Evolutionary conservation across 163 green algal genomes (phyloP), one percentile per base, ranked within the genome.

Genomic region (Coccomyxa subellipsoidea): DNA sequence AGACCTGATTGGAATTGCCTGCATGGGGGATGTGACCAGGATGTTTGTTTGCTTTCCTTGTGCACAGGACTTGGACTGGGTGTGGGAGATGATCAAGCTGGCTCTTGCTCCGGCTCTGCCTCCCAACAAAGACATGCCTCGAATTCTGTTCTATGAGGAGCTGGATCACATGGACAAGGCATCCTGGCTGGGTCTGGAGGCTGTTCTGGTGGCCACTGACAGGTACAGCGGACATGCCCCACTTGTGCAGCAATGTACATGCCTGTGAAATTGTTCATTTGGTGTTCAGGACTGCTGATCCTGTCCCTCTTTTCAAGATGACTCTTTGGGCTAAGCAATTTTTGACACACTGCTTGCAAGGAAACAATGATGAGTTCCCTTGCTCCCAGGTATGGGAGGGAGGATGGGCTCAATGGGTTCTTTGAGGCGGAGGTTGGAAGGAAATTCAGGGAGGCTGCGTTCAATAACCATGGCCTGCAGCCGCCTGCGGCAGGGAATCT

Each of bases 161-260:
- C 82, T 94, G 79, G 83, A 82, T 18, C 32, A 18, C 0, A 70
- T 89, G 59, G 59, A 83, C 39, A 71, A 47, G 38, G 73, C 77
- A 18, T 73, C 79, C 15, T 97, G 94, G 94, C 82, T 96, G 32
- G 81, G 88, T 38, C 92, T 97, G 88, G 87, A 96, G 81, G 90
- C 90, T 36, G 40, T 93, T 32, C 36, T 96, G 21, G 84, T 93
- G 8, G 40, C 92, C 2, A 87, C 93, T 40, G 88, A 94, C 82
- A 90, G 92, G 88, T 93, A 36, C 9, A 73, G 29, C 27, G 54
- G 29, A n/a, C 15, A 38, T 72, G 69, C 5, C 53, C 76, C 32
- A 4, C 29, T 29, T 38, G 69, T 40, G 25, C 23, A 3, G 77
- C 77, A 40, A 7, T 53, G 38, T 32, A 80, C 36, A 4, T 36